Percentiles rank a stretch among this genome's conserved stretches.
Evolutionary conservation across 1,284 basidiomycete genomes (phyloP).

Genomic region (Trichosporon coremiiforme): DNA sequence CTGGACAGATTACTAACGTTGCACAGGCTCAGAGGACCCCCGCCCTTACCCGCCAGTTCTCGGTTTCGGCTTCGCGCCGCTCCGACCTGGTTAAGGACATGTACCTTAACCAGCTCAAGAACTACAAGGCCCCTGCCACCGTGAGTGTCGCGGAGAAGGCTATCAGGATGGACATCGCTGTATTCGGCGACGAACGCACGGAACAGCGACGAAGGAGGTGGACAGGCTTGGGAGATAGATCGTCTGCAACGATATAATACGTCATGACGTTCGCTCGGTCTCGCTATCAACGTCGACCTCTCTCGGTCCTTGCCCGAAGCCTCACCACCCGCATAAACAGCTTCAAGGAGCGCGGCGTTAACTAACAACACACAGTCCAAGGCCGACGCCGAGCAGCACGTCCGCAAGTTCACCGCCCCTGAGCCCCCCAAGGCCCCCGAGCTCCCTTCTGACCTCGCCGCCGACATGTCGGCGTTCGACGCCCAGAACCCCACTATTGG

Average conservation of each 20-base stretch:
- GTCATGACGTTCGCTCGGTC: neutral
- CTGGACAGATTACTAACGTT: neutral
- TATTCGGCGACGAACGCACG: neutral
- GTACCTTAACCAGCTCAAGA: conserved; percentile 85
- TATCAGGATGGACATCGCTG: neutral
- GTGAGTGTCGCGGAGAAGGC: conserved; percentile 34
- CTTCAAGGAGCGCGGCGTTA: conserved; percentile 21
- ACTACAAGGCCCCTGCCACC: conserved; percentile 69
- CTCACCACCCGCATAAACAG: neutral
- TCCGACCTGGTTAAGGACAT: conserved; percentile 87
- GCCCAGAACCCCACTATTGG: conserved; percentile 67
- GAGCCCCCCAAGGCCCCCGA: conserved; percentile 68
- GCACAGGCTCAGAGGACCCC: conserved; percentile 44
- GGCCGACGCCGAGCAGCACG: conserved; percentile 78
- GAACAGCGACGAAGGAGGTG: neutral
- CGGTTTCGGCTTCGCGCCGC: conserved; percentile 69
- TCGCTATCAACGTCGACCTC: neutral
- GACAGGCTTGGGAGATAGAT: neutral
- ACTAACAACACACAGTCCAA: conserved; percentile 62
- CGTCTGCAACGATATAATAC: neutral
- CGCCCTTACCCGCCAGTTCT: conserved; percentile 59
- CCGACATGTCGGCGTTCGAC: conserved; percentile 80
- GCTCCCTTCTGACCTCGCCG: conserved; percentile 74
- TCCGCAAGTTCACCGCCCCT: conserved; percentile 73
- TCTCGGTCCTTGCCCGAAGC: neutral